Conservation (phyloP, 2,329 filamentous ascomycete genomes). For the Penicillium crustosum region DNA sequence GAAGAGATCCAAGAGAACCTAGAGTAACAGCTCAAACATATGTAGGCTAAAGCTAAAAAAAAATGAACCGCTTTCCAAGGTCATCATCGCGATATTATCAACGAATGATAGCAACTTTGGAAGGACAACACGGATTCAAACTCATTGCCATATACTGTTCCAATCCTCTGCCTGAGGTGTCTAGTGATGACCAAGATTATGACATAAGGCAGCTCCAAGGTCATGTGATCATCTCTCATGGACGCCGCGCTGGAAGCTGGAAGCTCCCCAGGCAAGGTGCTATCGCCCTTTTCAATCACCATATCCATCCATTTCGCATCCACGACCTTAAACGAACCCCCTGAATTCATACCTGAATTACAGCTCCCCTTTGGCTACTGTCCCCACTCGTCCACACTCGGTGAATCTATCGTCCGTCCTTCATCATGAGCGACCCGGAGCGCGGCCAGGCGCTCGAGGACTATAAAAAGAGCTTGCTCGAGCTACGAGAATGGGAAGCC, state of each 20-base stretch:
- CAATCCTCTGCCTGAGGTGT: conserved; percentile 3
- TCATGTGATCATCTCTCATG: conserved; percentile 25
- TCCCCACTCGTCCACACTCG: background rate
- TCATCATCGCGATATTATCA: background rate
- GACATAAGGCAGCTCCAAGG: conserved; percentile 15
- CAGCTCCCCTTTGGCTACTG: background rate
- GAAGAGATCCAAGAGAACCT: background rate
- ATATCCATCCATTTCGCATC: conserved; percentile 14
- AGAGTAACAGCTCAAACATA: background rate
- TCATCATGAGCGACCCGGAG: conserved; percentile 52
- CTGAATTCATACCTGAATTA: background rate
- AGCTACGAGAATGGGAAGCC: conserved; percentile 97
- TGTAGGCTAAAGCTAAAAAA: background rate
- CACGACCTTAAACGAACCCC: background rate
- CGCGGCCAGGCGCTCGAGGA: conserved; percentile 69
- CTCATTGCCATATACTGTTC: too few species aligned
- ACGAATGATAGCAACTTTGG: too few species aligned
- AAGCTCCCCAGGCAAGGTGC: conserved; percentile 32
- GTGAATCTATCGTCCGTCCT: conserved; percentile 10
- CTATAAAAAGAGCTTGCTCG: conserved; percentile 79
- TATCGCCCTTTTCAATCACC: conserved; percentile 17
- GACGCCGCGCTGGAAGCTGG: conserved; percentile 26
- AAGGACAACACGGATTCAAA: too few species aligned
- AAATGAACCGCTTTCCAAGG: background rate
- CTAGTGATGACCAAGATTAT: conserved; percentile 11